These are phyloP conservation scores for Chalaropsis ovoidea DNA, from an alignment of 2,329 filamentous ascomycete genomes.

Conservation along the genomic window DNA sequence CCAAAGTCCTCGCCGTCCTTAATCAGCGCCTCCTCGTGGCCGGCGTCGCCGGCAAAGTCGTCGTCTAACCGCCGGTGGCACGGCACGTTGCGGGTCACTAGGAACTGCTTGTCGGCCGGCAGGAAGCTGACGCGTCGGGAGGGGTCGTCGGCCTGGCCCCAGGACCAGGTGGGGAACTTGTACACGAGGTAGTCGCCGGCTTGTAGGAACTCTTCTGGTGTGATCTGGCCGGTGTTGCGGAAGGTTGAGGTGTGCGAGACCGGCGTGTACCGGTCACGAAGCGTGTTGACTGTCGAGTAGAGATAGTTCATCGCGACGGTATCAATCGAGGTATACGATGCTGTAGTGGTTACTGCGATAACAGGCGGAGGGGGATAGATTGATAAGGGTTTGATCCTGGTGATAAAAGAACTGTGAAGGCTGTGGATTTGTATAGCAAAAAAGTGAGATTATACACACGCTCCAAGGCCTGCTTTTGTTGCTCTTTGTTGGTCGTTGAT, in stretches of 20 bases:
- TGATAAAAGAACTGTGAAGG: neutral
- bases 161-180: slow-evolving; percentile 98
- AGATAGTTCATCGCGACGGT: slow-evolving; percentile 66
- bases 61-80: slow-evolving; percentile 87
- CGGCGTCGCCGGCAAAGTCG: slow-evolving; percentile 81
- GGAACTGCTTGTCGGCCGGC: slow-evolving; percentile 83
- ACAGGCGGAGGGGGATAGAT: neutral
- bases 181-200: slow-evolving; percentile 96
- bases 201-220: slow-evolving; percentile 88
- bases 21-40: slow-evolving; percentile 77
- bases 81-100: slow-evolving; percentile 88
- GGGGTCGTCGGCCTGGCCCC: slow-evolving; percentile 78
- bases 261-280: slow-evolving; percentile 84
- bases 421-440: neutral
- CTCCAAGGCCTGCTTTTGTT: neutral
- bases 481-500: neutral
- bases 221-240: slow-evolving; percentile 87
- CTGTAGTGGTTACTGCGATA: neutral
- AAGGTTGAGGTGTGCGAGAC: slow-evolving; percentile 88
- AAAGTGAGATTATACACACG: neutral
- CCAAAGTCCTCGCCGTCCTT: slow-evolving; percentile 61
- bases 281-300: slow-evolving; percentile 82
- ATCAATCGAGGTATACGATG: neutral
- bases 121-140: slow-evolving; percentile 70
- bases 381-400: too few relatives aligned